Conservation (phyloP, 163 green algal genomes). For the Prototheca cutis region DNA sequence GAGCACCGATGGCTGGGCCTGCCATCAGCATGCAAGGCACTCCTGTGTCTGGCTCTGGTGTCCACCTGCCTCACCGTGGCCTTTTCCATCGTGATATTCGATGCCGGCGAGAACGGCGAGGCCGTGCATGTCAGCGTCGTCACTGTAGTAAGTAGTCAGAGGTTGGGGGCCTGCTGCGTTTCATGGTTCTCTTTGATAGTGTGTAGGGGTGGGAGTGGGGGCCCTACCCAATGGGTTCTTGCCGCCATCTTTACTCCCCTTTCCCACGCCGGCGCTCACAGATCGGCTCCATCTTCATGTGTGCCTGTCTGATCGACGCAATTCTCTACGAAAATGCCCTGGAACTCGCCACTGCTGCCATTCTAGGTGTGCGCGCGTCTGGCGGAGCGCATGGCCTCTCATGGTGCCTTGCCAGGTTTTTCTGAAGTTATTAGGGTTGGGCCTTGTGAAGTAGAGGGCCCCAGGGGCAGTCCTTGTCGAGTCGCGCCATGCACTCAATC, state of each 20-base stretch:
- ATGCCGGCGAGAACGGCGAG: slow-evolving; percentile 1
- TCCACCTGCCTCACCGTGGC: not conserved
- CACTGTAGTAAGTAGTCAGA: slow-evolving; percentile 9
- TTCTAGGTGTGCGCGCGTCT: slow-evolving; percentile 9
- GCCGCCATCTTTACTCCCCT: not conserved
- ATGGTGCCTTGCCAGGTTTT: no score
- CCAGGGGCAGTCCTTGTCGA: no score
- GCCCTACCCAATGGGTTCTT: no score
- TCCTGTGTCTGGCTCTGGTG: not conserved
- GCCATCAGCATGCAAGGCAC: slow-evolving; percentile 7
- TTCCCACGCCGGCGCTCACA: not conserved
- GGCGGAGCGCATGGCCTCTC: no score
- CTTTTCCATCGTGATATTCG: not conserved
- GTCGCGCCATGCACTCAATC: no score
- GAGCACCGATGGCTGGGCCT: slow-evolving; percentile 4
- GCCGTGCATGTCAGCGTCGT: slow-evolving; percentile 10
- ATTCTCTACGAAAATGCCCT: slow-evolving; percentile 28
- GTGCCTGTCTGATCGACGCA: slow-evolving; percentile 19
- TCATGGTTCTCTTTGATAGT: no score
- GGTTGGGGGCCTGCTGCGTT: no score
- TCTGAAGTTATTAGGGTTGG: no score
- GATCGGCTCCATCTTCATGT: slow-evolving; percentile 21
- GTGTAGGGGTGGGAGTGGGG: no score
- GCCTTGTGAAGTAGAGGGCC: no score
- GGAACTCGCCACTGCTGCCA: slow-evolving; percentile 10